Conservation (phyloP, 2,329 filamentous ascomycete genomes). For the Botrytis sinoallii region DNA sequence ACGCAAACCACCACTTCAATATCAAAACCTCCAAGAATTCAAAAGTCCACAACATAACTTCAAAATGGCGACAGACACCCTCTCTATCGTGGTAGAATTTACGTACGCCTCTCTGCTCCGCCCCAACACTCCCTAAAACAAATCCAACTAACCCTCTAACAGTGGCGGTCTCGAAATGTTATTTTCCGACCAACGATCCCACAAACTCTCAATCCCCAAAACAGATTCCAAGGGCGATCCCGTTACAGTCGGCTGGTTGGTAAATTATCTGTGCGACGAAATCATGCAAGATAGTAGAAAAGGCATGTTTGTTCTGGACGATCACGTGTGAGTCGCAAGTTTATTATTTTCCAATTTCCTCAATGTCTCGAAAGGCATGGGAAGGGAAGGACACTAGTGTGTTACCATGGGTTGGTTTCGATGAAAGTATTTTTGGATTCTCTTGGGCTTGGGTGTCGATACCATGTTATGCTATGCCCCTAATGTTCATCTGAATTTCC, state of each 20-base stretch:
- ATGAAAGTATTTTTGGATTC: not conserved
- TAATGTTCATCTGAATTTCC: conserved; percentile 10
- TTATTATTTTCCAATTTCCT: conserved; percentile 24
- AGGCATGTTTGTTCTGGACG: conserved; percentile 86
- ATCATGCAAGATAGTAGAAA: conserved; percentile 81
- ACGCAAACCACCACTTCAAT: not conserved
- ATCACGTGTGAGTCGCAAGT: conserved; percentile 67
- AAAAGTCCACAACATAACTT: not conserved
- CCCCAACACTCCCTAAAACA: not conserved
- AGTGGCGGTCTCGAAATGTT: conserved; percentile 94
- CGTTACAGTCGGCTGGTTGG: conserved; percentile 70
- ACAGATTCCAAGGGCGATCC: conserved; percentile 56
- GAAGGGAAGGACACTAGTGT: not conserved
- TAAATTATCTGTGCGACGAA: conserved; percentile 74
- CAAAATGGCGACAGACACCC: conserved; percentile 35
- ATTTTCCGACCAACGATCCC: conserved; percentile 77
- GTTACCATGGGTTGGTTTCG: not conserved
- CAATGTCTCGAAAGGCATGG: conserved; percentile 7
- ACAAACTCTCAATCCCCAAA: conserved; percentile 66
- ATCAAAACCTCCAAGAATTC: not conserved
- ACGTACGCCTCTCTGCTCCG: conserved; percentile 34
- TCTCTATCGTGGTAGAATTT: conserved; percentile 71
- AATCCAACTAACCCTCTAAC: conserved; percentile 17
- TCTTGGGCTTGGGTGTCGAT: not conserved
- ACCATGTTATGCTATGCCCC: conserved; percentile 3